phyloP scores from a whole-genome alignment of 164 flowering plant genomes.

The Cinnamomum chago region DNA sequence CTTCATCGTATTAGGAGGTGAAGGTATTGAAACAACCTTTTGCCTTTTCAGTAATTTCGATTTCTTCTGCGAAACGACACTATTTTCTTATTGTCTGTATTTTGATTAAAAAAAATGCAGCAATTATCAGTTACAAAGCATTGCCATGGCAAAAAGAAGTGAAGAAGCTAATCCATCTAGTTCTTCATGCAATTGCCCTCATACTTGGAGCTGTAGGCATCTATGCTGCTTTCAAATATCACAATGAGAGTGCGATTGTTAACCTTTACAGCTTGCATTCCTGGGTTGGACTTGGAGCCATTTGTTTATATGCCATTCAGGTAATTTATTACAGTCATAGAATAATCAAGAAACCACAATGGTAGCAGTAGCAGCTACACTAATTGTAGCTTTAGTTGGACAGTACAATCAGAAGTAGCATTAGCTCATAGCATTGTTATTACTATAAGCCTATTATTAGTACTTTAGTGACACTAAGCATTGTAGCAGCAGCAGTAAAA shows the following conservation, averaged over 20 bases:
- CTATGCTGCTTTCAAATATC: constrained; percentile 70
- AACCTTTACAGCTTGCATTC: constrained; percentile 94
- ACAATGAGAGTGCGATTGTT: constrained; percentile 72
- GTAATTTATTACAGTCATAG: constrained; percentile 26
- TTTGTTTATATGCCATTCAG: constrained; percentile 79
- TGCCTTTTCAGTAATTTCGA: background rate
- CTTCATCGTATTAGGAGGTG: constrained; percentile 81
- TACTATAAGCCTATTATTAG: too few relatives aligned
- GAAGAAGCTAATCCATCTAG: constrained; percentile 77
- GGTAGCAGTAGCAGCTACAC: too few relatives aligned
- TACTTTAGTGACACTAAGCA: too few relatives aligned
- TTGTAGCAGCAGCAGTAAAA: too few relatives aligned
- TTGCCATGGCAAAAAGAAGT: constrained; percentile 56
- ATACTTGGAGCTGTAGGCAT: constrained; percentile 76
- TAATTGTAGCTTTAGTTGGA: too few relatives aligned
- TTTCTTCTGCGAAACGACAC: background rate
- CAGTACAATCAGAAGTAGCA: too few relatives aligned
- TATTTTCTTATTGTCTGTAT: background rate
- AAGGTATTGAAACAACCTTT: constrained; percentile 49
- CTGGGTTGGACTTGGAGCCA: constrained; percentile 85
- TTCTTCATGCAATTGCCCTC: constrained; percentile 70
- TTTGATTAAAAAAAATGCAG: constrained; percentile 34
- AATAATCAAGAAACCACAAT: too few relatives aligned
- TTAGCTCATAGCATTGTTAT: too few relatives aligned
- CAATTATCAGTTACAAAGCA: constrained; percentile 80